phyloP scores from a whole-genome alignment of 164 flowering plant genomes.

The Cinnamomum chago region DNA sequence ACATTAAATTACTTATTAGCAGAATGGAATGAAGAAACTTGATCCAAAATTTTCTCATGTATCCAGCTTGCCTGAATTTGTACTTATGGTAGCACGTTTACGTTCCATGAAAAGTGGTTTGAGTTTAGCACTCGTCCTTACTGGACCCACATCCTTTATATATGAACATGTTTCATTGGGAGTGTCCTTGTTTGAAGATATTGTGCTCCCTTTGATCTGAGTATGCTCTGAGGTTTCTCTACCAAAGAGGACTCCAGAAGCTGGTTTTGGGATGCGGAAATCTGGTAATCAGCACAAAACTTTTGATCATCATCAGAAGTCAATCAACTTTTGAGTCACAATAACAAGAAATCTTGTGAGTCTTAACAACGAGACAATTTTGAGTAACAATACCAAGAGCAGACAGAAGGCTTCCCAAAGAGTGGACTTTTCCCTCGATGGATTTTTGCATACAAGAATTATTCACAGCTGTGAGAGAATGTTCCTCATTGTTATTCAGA shows the following conservation, averaged over 20 bases:
- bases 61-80: background rate
- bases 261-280: slow-evolving; percentile 13
- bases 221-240: background rate
- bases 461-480: background rate
- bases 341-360: background rate
- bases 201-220: background rate
- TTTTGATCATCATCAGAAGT: slow-evolving; percentile 2
- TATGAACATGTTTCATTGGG: background rate
- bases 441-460: background rate
- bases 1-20: background rate
- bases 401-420: slow-evolving; percentile 1
- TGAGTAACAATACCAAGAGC: slow-evolving; percentile 1
- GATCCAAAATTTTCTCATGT: background rate
- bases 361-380: background rate
- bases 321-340: background rate
- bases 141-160: background rate
- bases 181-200: background rate
- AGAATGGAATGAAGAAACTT: background rate
- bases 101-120: slow-evolving; percentile 10
- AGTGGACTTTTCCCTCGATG: background rate
- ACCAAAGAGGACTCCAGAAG: background rate
- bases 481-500: background rate
- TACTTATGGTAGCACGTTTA: background rate
- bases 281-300: slow-evolving; percentile 6
- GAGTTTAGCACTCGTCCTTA: background rate